Evolutionary conservation across 2,329 filamentous ascomycete genomes (phyloP).

Genomic region (Harringtonia aguacate): DNA sequence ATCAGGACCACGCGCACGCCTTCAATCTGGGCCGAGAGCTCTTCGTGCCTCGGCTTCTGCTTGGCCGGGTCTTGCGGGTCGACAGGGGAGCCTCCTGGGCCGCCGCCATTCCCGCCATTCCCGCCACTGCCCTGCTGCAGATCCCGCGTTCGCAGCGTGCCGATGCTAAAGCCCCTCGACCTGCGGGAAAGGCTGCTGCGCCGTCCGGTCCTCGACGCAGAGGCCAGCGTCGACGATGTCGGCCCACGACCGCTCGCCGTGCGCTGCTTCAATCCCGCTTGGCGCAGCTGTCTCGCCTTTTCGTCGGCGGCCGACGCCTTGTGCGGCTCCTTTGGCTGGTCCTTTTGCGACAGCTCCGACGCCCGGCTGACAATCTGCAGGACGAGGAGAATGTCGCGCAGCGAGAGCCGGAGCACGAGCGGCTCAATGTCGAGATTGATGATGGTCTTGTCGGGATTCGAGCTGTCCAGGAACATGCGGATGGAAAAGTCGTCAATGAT

Average conservation of each 20-base stretch:
- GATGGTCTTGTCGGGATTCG: constrained; percentile 52
- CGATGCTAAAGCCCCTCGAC: background rate
- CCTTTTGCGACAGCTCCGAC: constrained; percentile 65
- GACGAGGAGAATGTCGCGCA: constrained; percentile 88
- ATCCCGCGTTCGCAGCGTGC: background rate
- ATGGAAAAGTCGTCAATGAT: constrained; percentile 96
- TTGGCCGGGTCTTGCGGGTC: constrained; percentile 18
- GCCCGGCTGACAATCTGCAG: constrained; percentile 88
- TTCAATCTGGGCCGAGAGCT: constrained; percentile 75
- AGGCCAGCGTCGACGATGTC: constrained; percentile 41
- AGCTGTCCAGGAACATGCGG: constrained; percentile 74
- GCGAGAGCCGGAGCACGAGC: constrained; percentile 76
- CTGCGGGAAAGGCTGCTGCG: background rate
- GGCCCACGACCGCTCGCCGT: constrained; percentile 45
- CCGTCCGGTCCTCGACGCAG: background rate
- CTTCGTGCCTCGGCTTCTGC: constrained; percentile 44
- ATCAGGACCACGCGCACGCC: constrained; percentile 90
- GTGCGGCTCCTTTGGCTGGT: constrained; percentile 35
- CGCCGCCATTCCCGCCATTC: too few species aligned
- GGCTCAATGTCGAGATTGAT: constrained; percentile 87
- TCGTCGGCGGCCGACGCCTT: constrained; percentile 34
- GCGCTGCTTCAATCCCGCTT: constrained; percentile 39
- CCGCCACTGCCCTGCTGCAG: too few species aligned
- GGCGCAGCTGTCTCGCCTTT: constrained; percentile 43
- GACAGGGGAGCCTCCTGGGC: too few species aligned